A percentile compares a stretch with the other conserved stretches of the same genome.
phyloP scores from a whole-genome alignment of 2,329 filamentous ascomycete genomes.

The Hypoxylon sp. region DNA sequence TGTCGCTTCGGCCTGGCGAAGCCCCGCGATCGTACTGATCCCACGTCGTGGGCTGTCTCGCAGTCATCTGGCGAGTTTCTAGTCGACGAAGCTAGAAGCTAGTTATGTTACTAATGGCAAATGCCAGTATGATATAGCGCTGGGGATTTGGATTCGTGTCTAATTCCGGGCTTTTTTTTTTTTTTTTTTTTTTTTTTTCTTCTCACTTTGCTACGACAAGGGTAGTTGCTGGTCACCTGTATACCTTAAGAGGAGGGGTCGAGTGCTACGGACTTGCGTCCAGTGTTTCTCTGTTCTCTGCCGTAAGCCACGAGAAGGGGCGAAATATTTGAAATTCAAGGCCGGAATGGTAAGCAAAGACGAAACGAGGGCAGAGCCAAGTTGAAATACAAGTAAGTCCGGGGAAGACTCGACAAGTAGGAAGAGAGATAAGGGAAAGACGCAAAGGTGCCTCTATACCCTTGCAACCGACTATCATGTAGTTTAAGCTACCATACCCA shows the following conservation, averaged over 20 bases:
- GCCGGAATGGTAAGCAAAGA: neutral
- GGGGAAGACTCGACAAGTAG: slow-evolving; percentile 19
- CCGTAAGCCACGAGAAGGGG: slow-evolving; percentile 2
- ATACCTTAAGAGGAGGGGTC: slow-evolving; percentile 9
- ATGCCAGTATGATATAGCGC: neutral
- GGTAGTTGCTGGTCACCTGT: neutral
- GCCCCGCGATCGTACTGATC: slow-evolving; percentile 60
- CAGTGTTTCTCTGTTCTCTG: slow-evolving; percentile 1
- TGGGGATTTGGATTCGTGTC: neutral
- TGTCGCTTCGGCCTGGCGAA: slow-evolving; percentile 56
- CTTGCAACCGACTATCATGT: slow-evolving; percentile 13
- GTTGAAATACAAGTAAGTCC: slow-evolving; percentile 14
- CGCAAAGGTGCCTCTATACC: slow-evolving; percentile 16
- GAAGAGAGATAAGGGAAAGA: slow-evolving; percentile 22
- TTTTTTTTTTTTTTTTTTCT: too few relatives aligned
- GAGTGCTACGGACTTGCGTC: slow-evolving; percentile 1
- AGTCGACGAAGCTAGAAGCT: neutral
- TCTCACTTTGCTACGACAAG: neutral
- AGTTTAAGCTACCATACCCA: slow-evolving; percentile 17
- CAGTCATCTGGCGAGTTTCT: slow-evolving; percentile 42
- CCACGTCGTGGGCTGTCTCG: slow-evolving; percentile 54
- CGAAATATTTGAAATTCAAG: neutral
- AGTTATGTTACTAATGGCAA: neutral
- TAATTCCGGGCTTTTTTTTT: too few relatives aligned
- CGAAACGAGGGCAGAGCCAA: slow-evolving; percentile 1